phyloP scores from a whole-genome alignment of 2,329 filamentous ascomycete species.

The Byssochlamys sp. region DNA sequence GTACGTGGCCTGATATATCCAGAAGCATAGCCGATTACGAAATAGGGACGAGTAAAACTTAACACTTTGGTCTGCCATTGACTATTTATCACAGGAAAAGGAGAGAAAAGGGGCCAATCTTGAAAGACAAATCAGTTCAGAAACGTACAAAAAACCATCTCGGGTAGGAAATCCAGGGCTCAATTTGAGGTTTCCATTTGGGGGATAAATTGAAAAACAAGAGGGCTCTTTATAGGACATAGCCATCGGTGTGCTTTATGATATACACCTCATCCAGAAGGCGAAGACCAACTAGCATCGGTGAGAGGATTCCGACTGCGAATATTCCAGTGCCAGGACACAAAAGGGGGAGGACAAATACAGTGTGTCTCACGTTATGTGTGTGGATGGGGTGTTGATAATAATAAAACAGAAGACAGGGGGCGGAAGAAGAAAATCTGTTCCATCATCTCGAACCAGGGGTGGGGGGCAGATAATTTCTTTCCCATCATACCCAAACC shows the following conservation, averaged over 20 bases:
- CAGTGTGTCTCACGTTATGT: background rate
- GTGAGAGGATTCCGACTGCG: background rate
- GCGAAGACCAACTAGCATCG: background rate
- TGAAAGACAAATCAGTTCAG: background rate
- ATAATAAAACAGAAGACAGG: background rate
- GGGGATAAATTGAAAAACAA: background rate
- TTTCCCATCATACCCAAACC: background rate
- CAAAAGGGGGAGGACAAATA: background rate
- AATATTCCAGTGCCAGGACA: background rate
- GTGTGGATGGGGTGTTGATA: background rate
- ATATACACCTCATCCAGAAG: background rate
- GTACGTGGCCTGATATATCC: background rate
- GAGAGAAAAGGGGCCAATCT: background rate
- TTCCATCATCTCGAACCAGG: background rate
- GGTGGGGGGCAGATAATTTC: background rate
- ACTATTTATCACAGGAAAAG: background rate
- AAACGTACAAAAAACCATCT: background rate
- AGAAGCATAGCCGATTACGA: background rate
- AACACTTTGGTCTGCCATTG: background rate
- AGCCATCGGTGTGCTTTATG: background rate
- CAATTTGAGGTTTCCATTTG: background rate
- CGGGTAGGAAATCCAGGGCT: background rate
- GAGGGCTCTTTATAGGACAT: background rate
- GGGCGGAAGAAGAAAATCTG: background rate
- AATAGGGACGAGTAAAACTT: background rate